Conservation (phyloP, 352 stramenopile species). For the Phytophthora sojae region DNA sequence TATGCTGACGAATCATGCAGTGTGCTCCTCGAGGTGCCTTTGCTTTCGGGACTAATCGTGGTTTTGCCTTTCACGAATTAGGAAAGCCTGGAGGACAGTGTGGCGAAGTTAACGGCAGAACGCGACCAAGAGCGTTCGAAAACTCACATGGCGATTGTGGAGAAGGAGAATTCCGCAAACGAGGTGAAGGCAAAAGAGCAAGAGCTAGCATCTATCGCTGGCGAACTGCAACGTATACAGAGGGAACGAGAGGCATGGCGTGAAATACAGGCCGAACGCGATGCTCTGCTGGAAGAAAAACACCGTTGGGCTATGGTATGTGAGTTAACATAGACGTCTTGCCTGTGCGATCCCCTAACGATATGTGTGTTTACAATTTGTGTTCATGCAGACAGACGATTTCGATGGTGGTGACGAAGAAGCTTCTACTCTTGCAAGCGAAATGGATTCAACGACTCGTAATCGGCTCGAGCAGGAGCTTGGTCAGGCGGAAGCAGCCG, state of each 20-base stretch:
- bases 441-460: conserved; percentile 58
- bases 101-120: conserved; percentile 78
- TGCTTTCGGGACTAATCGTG: too few species aligned
- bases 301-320: conserved; percentile 84
- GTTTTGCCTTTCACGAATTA: conserved; percentile 20
- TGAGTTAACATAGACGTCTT: neutral
- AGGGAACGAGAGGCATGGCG: conserved; percentile 79
- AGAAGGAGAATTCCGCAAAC: conserved; percentile 68
- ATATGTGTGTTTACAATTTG: neutral
- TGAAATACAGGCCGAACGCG: conserved; percentile 80
- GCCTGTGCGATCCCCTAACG: conserved; percentile 6
- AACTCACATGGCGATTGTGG: conserved; percentile 64
- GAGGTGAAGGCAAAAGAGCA: conserved; percentile 58
- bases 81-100: conserved; percentile 78
- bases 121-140: conserved; percentile 79
- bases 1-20: conserved; percentile 27
- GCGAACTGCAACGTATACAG: conserved; percentile 77
- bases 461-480: conserved; percentile 75
- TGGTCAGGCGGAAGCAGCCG: conserved; percentile 69
- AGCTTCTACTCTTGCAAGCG: conserved; percentile 31
- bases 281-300: conserved; percentile 84
- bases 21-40: neutral
- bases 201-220: conserved; percentile 54
- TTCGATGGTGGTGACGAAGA: conserved; percentile 55
- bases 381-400: conserved; percentile 60